A percentile compares a stretch with the other conserved stretches of the same genome.
phyloP scores from a whole-genome alignment of 352 stramenopile species.

The Aphanomyces cochlioides region DNA sequence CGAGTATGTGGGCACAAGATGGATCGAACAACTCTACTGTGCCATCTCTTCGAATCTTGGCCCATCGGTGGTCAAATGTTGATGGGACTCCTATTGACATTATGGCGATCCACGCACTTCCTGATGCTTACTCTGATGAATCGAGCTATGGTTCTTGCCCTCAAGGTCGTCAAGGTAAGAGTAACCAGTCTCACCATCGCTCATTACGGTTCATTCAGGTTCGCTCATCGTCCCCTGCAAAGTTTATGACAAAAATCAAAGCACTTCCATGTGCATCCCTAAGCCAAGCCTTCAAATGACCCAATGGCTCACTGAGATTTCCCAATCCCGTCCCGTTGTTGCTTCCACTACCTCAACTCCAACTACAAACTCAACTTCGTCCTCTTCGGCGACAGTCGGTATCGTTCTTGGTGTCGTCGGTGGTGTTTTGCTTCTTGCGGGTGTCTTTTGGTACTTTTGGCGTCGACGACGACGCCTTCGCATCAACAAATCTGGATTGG shows the following conservation, averaged over 20 bases:
- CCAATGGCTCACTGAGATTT: constrained; percentile 8
- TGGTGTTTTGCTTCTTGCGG: not conserved
- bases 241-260: not conserved
- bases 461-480: not conserved
- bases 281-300: not conserved
- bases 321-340: not conserved
- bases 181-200: not conserved
- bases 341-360: not conserved
- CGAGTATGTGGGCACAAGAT: constrained; percentile 30
- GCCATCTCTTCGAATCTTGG: not conserved
- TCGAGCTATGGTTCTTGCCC: constrained; percentile 12
- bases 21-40: not conserved
- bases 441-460: not conserved
- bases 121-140: constrained; percentile 7
- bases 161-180: not conserved
- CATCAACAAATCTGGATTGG: no score
- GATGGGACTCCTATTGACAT: constrained; percentile 4
- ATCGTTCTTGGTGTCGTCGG: constrained; percentile 1
- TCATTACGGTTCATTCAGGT: not conserved
- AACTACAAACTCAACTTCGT: not conserved
- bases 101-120: constrained; percentile 22
- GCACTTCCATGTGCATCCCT: not conserved
- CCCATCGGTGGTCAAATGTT: constrained; percentile 19
- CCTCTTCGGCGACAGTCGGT: constrained; percentile 14
- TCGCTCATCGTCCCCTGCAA: constrained; percentile 19